Percentiles rank a stretch among this genome's conserved stretches.
phyloP scores from a whole-genome alignment of 768 basidiomycete species.

The Podaxis sp. region DNA sequence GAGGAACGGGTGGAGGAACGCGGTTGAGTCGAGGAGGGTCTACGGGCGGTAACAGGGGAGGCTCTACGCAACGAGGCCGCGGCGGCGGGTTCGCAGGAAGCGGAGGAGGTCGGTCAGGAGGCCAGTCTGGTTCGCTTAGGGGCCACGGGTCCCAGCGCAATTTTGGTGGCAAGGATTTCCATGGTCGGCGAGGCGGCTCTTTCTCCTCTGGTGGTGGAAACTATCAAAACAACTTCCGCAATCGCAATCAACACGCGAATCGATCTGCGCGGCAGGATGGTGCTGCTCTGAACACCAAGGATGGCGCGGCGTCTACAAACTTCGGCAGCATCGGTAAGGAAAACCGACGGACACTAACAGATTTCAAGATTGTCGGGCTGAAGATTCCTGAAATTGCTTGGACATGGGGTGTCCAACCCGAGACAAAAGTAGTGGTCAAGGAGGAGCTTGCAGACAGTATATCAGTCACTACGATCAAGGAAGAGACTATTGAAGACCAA shows the following conservation, averaged over 20 bases:
- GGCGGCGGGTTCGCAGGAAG: constrained; percentile 38
- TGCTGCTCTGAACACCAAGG: constrained; percentile 46
- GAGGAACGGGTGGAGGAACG: constrained; percentile 45
- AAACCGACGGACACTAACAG: constrained; percentile 89
- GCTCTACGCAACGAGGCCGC: constrained; percentile 40
- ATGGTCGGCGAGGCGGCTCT: constrained; percentile 63
- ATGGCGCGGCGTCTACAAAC: constrained; percentile 44
- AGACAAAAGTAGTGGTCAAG: constrained; percentile 17
- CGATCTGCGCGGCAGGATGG: constrained; percentile 43
- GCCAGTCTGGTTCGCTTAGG: constrained; percentile 46
- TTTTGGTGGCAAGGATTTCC: constrained; percentile 62
- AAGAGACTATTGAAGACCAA: constrained; percentile 21
- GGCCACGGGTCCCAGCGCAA: constrained; percentile 67
- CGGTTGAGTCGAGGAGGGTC: constrained; percentile 53
- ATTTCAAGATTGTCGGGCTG: constrained; percentile 95
- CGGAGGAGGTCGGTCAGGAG: constrained; percentile 44
- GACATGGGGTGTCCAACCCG: constrained; percentile 76
- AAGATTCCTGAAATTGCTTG: constrained; percentile 81
- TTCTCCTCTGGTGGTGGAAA: constrained; percentile 52
- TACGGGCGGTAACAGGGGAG: constrained; percentile 44
- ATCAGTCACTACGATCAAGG: constrained; percentile 31
- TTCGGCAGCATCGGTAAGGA: constrained; percentile 65
- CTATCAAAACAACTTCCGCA: constrained; percentile 51
- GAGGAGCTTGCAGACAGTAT: constrained; percentile 8
- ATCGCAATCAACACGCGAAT: constrained; percentile 57